Base-by-base conservation (phyloP, 1,284 basidiomycete species). In the Lignosus rhinocerotis region DNA sequence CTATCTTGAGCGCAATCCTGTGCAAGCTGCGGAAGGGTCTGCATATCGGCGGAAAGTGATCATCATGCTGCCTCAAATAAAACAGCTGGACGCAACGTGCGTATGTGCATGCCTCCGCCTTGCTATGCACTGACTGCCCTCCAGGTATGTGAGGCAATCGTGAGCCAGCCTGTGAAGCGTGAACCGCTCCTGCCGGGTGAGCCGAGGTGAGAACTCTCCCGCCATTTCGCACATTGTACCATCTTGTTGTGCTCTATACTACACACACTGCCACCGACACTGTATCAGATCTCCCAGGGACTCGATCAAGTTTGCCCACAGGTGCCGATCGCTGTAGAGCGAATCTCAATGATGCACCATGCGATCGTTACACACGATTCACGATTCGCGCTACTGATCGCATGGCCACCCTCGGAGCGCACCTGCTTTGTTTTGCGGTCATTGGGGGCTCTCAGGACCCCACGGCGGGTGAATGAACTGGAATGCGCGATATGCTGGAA, bases 1-100 rank as follows among this genome's bases (percentile, higher is more conserved):
- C 8, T 99, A 99, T 73, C 83, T 99, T 33, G 96, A 99, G 74
- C 89, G 87, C 7, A 99, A 99, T 72, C 97, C 97, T 1, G 91
- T 92, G 62, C 94, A 98, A 73, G 80, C 75, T 41, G 80, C 80
- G 17, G 93, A 98, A 68, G 89, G 86, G 65, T 76, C 84, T 1
- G 84, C 82, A 17, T 99, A 99, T 73, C 80, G 95, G 63, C 80
- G 96, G 55, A 99, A 98, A 77, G 80, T 99, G 60, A 94, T 92
- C 70, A 76, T 98, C 43, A 86, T 88, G 4, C 76, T 98, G 17
- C 95, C 96, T 0, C 93, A 97, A 70, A 75, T 98, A 57, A 85
- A 85, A 69, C 97, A 99, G 76, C 90, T 99, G 57, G 96, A 99
- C 75, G 96, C 96, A 32, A 96, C 93, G 88, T 96, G 69, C 67